Percentiles rank a stretch among this genome's conserved stretches.
Evolutionary conservation across 306 rosid species (phyloP).

Genomic region (Sindora glabra): DNA sequence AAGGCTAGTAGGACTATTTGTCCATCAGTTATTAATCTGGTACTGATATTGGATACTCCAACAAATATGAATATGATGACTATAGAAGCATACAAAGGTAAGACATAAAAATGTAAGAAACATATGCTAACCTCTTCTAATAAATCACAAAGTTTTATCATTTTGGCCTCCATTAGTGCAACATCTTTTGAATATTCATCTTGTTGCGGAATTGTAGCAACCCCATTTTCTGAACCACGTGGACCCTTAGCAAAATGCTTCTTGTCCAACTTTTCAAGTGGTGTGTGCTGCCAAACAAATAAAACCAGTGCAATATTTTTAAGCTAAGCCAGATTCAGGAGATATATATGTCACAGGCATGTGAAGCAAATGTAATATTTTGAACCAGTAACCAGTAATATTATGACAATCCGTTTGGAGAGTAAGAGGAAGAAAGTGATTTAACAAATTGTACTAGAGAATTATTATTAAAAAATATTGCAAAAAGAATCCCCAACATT

Average conservation of each 20-base stretch:
- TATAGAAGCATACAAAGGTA: background rate
- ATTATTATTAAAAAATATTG: too few species aligned
- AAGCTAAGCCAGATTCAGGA: too few species aligned
- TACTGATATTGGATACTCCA: background rate
- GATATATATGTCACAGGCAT: too few species aligned
- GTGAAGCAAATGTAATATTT: too few species aligned
- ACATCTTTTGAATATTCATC: conserved; percentile 60
- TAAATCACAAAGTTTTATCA: conserved; percentile 57
- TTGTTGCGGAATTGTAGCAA: conserved; percentile 36
- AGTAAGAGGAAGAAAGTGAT: background rate
- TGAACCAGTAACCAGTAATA: too few species aligned
- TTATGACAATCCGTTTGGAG: background rate
- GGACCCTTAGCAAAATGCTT: conserved; percentile 80
- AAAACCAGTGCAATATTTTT: too few species aligned
- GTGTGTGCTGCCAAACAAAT: conserved; percentile 69
- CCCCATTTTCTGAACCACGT: conserved; percentile 43
- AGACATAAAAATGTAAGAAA: conserved; percentile 6
- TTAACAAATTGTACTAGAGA: background rate
- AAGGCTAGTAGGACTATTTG: background rate
- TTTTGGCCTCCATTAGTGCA: conserved; percentile 71
- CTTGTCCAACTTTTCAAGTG: conserved; percentile 78
- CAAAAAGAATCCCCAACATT: background rate
- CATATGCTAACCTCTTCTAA: conserved; percentile 59
- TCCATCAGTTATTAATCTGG: background rate
- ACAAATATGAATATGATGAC: conserved; percentile 1